Conservation (phyloP, 371 early-diverging fungal genomes). For the Phascolomyces articulosus region DNA sequence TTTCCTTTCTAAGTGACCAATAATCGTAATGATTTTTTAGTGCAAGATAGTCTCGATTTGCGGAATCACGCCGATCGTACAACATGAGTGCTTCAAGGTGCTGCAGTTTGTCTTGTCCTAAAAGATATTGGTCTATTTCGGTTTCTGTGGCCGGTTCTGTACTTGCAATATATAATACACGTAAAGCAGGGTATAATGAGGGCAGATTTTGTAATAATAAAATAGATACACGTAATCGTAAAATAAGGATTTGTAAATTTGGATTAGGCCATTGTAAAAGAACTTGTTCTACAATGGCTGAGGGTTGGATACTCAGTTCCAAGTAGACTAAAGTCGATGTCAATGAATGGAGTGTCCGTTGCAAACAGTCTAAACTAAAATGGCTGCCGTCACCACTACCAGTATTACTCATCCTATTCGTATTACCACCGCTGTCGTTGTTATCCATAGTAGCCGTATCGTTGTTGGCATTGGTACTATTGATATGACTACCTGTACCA, state of each 20-base stretch:
- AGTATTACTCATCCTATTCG: too few relatives aligned
- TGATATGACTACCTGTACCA: neutral
- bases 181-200: neutral
- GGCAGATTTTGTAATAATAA: neutral
- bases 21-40: slow-evolving; percentile 8
- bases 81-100: slow-evolving; percentile 12
- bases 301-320: neutral
- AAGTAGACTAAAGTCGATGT: neutral
- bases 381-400: neutral
- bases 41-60: neutral
- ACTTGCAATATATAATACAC: neutral
- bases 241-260: neutral
- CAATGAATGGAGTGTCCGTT: neutral
- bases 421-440: too few relatives aligned
- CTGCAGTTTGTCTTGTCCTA: neutral
- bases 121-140: neutral
- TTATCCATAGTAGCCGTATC: too few relatives aligned
- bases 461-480: too few relatives aligned
- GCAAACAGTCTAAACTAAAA: neutral
- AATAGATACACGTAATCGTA: neutral
- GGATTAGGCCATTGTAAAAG: slow-evolving; percentile 3
- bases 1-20: neutral
- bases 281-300: neutral
- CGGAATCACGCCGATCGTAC: neutral
- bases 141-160: neutral